Base-by-base conservation (phyloP, 192 early-diverging fungal species). In the Coemansia sp. region DNA sequence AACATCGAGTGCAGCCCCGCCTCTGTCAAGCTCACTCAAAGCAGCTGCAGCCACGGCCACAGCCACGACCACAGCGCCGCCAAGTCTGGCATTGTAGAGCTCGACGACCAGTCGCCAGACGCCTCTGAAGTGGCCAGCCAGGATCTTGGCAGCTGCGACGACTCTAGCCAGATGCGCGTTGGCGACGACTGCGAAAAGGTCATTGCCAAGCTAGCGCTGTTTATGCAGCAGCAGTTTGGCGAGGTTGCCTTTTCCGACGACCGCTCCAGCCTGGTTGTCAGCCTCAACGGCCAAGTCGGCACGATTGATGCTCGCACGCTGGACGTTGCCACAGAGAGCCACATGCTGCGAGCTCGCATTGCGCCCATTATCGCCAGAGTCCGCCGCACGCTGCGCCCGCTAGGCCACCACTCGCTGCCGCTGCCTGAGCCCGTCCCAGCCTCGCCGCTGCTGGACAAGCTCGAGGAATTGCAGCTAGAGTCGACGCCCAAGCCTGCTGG, bases 1-100 rank as follows among this genome's bases (percentile, higher is more conserved):
- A 90, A 92, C 62, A 91, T 94, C 49, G 96, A 95, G 54, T 88
- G 86, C 40, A 91, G 90, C 66, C 94, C 94, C 24, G 95, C 96
- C 0, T 93, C 91, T 59, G 95, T 98, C 19, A 97, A 96, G 71
- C 53, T 76, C 37, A 82, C 79, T 0, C 74, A 75, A 71, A 66
- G 74, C 38, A 40, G 46, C 24, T 70, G 79, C 14, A 59, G 63
- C 60, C 67, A 69, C 46, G 40, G 60, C 43, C 77, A 80, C 42
- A 22, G 43, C 57, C 43, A 59, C 36, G 20, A 15, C 24, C 11
- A 42, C 40, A 10, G 37, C 32, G 19, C 19, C 31, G 14, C 43
- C 19, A 42, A 54, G 37, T 27, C 45, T 38, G 47, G 29, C 49
- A 36, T 29, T 53, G 39, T 38, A 46, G 49, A 65, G 17, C 39